Evolutionary conservation across 345 rosid species (phyloP), one percentile per base, ranked within the genome.

Genomic region (Fremontodendron californicum): DNA sequence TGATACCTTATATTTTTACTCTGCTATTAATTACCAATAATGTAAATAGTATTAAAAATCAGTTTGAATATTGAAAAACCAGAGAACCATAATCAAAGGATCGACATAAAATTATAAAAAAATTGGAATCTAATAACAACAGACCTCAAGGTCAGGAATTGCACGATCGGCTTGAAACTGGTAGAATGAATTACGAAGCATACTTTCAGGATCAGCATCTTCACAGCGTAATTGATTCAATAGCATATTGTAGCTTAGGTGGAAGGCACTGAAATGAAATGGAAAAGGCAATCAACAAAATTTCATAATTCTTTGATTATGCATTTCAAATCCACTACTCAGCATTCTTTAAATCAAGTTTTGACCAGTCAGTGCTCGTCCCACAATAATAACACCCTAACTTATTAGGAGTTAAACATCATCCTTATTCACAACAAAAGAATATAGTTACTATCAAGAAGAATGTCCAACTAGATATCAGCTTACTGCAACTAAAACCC

Each of bases 101-200:
- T 35, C 25, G 40, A 66, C 51, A 67, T 31, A 37, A 78, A 66
- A 31, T 19, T 55, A 55, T 58, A 21, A 33, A 16, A 71, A 60
- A 23, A 39, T 3, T 21, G 18, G 57, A 52, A 42, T 74, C 61
- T 54, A 49, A 7, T 21, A 73, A 65, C 35, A 42, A 84, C 90
- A 76, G 42, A 96, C 99, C 99, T 91, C 90, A 68, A 96, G 91
- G 82, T 87, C 93, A 78, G 99, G 99, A 64, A 96, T 88, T 60
- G 94, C 87, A 74, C 91, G 96, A 72, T 96, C 98, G 54, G 98
- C 96, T 87, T 96, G 99, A 81, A 96, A 96, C 85, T 96, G 99
- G 85, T 89, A 96, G 88, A 96, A 93, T 9, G 99, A 96, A 84
- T 96, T 88, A 42, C 98, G 94, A 35, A 96, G 91, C 88, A 96